Base-by-base conservation (phyloP, 2,329 filamentous ascomycete genomes). In the Aspergillus brunneoviolaceus region DNA sequence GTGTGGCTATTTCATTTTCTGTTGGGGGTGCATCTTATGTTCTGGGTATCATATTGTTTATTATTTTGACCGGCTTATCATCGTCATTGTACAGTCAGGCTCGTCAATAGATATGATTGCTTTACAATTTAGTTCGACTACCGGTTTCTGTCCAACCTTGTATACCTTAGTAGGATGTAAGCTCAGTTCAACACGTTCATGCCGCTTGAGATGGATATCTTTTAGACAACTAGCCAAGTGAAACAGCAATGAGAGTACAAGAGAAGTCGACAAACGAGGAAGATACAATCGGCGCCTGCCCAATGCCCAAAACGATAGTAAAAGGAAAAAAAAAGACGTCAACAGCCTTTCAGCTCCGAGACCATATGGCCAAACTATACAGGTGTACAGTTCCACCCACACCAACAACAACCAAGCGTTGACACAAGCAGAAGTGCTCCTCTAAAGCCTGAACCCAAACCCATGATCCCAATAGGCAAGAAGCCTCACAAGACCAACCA, bases 281-380 rank as follows among this genome's bases (percentile, higher is more conserved):
- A 56, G 57, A 53, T 48, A 48, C 42, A 55, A 62, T 52, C 25
- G 58, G 61, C 63, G 63, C 63, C 61, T 47, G 62, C 54, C 60
- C 62, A 63, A 65, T 65, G 61, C 63, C 61, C 58, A 63, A 58
- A 58, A 59, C 48, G 51, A 51, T 48, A 31, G 49, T 16, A 54
- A 42, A 23, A 51, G 39, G 29, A 55, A 50, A 42, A 51, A n/a
- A 31, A 39, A 57, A 23, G 45, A 45, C 14, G 16, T n/a, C 9
- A 39, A 49, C 2, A 54, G 25, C 31, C 4, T 23, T 6, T 14
- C 14, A 3, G 23, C 5, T n/a, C 25, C 11, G 9, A 2, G 21
- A 7, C 21, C 48, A 21, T 11, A 23, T 25, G 29, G 6, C 48
- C 6, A 21, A 12, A 16, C 12, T n/a, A 14, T 49, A 27, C 11